A percentile compares a stretch with the other conserved stretches of the same genome.
Evolutionary conservation across 2,329 filamentous ascomycete genomes (phyloP).

Genomic region (Aschersonia sp.): DNA sequence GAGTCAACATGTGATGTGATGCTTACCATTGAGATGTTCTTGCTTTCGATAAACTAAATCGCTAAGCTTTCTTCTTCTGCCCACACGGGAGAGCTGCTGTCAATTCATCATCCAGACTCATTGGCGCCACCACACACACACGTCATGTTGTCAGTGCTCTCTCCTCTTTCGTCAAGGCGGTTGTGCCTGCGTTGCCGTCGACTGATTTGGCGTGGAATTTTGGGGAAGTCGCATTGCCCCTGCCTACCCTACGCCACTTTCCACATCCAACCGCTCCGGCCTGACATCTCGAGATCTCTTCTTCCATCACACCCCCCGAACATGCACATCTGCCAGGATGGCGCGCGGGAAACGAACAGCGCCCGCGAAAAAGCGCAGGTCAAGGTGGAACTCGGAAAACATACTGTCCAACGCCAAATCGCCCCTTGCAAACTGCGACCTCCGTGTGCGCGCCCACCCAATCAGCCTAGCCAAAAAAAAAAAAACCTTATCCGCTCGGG

Average conservation of each 20-base stretch:
- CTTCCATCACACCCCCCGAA: not conserved
- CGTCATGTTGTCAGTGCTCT: too few species aligned
- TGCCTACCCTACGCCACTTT: not conserved
- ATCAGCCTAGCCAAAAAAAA: not conserved
- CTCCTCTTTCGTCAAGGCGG: too few species aligned
- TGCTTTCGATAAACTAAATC: too few species aligned
- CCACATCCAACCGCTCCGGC: not conserved
- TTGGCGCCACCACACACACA: too few species aligned
- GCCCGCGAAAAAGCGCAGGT: slow-evolving; percentile 8
- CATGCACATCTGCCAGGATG: not conserved
- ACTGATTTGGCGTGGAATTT: too few species aligned
- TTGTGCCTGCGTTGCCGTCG: too few species aligned
- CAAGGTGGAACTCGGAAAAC: slow-evolving; percentile 20
- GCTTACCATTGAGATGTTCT: too few species aligned
- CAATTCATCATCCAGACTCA: too few species aligned
- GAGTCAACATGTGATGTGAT: too few species aligned
- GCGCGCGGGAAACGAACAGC: not conserved
- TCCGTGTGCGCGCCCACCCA: slow-evolving; percentile 14
- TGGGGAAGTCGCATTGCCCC: not conserved
- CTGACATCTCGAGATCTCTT: not conserved
- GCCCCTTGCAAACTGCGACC: slow-evolving; percentile 21
- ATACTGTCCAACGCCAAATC: slow-evolving; percentile 22
- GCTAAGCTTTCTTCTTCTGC: too few species aligned
- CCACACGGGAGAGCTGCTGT: too few species aligned
- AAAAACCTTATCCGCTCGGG: not conserved